Percentiles rank a stretch among this genome's conserved stretches.
Conservation (phyloP, 2,329 filamentous ascomycete species). For the Colletotrichum plurivorum region DNA sequence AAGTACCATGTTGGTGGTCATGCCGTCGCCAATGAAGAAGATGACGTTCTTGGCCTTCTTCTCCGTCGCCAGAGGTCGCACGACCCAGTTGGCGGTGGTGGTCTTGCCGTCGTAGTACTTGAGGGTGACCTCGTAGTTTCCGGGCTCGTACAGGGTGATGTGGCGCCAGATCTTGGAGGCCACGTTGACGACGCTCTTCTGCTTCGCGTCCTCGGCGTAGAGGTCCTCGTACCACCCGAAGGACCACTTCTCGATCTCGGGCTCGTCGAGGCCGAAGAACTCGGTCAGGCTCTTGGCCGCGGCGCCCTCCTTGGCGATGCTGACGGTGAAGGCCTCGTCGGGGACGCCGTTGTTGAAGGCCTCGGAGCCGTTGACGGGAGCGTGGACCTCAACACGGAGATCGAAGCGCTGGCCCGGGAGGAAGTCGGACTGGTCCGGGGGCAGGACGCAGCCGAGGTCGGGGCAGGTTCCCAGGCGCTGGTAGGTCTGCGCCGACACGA, state of each 20-base stretch:
- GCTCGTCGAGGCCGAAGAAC: slow-evolving; percentile 83
- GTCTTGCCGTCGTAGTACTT: slow-evolving; percentile 80
- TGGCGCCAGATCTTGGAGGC: slow-evolving; percentile 84
- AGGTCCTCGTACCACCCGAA: slow-evolving; percentile 90
- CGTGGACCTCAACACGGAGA: slow-evolving; percentile 86
- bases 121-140: slow-evolving; percentile 82
- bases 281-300: slow-evolving; percentile 68
- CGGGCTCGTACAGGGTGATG: slow-evolving; percentile 82
- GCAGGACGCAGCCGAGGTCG: slow-evolving; percentile 71
- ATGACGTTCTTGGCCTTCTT: slow-evolving; percentile 89
- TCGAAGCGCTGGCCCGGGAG: slow-evolving; percentile 88
- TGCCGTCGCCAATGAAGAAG: slow-evolving; percentile 84
- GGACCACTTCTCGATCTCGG: slow-evolving; percentile 83
- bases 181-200: slow-evolving; percentile 82
- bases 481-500: slow-evolving; percentile 69
- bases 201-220: slow-evolving; percentile 80
- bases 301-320: slow-evolving; percentile 75
- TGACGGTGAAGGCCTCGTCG: slow-evolving; percentile 82
- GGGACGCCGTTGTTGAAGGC: slow-evolving; percentile 77
- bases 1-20: slow-evolving; percentile 78
- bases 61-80: slow-evolving; percentile 77
- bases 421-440: slow-evolving; percentile 81
- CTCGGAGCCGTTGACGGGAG: slow-evolving; percentile 85
- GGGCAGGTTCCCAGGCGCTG: slow-evolving; percentile 73
- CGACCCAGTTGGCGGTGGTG: slow-evolving; percentile 82